A percentile compares a stretch with the other conserved stretches of the same genome.
These are phyloP conservation scores for Boletus bicolor DNA, from an alignment of 768 basidiomycete species.

Conservation along the genomic window DNA sequence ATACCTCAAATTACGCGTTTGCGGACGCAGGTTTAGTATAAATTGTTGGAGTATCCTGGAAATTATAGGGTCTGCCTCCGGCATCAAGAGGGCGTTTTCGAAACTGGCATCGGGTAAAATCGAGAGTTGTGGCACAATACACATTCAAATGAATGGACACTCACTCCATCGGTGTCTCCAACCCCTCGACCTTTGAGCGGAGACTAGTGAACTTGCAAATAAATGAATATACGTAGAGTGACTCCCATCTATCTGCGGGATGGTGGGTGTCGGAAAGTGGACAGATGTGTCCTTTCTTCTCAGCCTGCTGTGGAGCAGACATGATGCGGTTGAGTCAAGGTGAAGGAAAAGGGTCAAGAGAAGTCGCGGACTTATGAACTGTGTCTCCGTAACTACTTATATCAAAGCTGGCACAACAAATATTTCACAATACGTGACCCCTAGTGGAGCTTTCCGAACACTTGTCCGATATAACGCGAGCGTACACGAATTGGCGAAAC, in stretches of 20 bases:
- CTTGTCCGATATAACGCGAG: conserved; percentile 12
- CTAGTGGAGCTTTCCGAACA: conserved; percentile 22
- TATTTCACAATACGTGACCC: conserved; percentile 34
- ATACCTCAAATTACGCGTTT: conserved; percentile 88
- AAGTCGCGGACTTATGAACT: conserved; percentile 33
- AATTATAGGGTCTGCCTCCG: conserved; percentile 69
- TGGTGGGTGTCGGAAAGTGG: conserved; percentile 62
- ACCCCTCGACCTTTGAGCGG: conserved; percentile 70
- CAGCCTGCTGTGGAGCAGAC: conserved; percentile 33
- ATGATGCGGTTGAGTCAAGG: conserved; percentile 36
- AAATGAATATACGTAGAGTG: conserved; percentile 81
- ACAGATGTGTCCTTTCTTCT: conserved; percentile 52
- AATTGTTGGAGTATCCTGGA: conserved; percentile 72
- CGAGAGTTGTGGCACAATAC: conserved; percentile 31
- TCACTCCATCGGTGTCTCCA: conserved; percentile 82
- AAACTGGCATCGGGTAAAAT: conserved; percentile 48
- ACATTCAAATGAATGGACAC: conserved; percentile 35
- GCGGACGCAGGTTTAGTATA: conserved; percentile 77
- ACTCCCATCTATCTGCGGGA: conserved; percentile 84
- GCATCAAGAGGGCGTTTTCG: conserved; percentile 73
- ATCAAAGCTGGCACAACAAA: conserved; percentile 33
- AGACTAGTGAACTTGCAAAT: conserved; percentile 79
- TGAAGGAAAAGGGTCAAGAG: conserved; percentile 35
- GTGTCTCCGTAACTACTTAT: conserved; percentile 38
- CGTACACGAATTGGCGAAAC: conserved; percentile 22